Evolutionary conservation across 169 alveolate genomes (phyloP), one percentile per base, ranked within the genome.

Genomic region (Plasmodium berghei): DNA sequence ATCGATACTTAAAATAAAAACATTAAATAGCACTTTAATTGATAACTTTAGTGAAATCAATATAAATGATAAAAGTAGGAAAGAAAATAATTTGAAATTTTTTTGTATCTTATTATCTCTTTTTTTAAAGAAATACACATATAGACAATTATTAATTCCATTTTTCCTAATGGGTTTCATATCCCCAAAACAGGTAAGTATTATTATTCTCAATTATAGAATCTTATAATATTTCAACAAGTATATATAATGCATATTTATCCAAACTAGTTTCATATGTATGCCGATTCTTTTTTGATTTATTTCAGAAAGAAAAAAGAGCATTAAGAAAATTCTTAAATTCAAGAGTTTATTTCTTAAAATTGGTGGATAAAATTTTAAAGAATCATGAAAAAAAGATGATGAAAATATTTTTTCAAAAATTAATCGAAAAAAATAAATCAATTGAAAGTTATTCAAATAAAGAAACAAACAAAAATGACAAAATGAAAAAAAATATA

Each of bases 1-100:
- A 61, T 28, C 14, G 16, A 20, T 49, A 4, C 69, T 26, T 59
- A 71, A 67, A 61, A 59, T 18, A 45, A 83, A 67, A 10, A 64
- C 61, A 3, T 52, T 83, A 42, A 67, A 24, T 10, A 83, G 69
- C 72, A 83, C 90, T 20, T 18, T 83, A 71, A 83, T 83, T 34
- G 85, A 83, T 52, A 83, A 69, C 52, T 83, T 83, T 54, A 62
- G 42, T 26, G 83, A 83, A 52, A 83, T 83, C 5, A 83, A 83
- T 54, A 55, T 83, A 40, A 54, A 83, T 10, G 90, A 83, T 28
- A 61, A 83, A 45, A 69, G 63, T 56, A 83, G 72, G 12, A 83
- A 67, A 48, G 69, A 83, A 56, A 67, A 40, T 59, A 67, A 62
- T 34, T 54, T 83, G 64, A 83, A 83, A n/a, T 83, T 83, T 83